A percentile compares a stretch with the other conserved stretches of the same genome.
Conservation (phyloP, 2,329 filamentous ascomycete species). For the Falciphora oryzae region DNA sequence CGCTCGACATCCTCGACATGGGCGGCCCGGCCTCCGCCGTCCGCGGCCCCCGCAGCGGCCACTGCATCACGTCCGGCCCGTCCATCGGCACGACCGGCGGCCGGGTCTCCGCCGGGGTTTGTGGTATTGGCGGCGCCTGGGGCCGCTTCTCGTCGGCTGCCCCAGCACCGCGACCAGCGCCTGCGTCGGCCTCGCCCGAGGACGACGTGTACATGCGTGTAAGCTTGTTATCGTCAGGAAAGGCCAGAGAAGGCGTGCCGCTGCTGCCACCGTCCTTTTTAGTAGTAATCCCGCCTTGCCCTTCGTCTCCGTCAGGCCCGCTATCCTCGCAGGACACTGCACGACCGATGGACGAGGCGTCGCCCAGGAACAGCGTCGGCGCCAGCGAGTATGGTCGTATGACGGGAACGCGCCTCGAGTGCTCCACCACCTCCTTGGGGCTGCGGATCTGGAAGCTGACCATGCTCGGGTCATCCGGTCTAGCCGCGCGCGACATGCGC, state of each 20-base stretch:
- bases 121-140: not conserved
- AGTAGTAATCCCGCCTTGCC: no score
- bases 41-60: no score
- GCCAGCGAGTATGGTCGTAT: not conserved
- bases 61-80: no score
- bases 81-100: not conserved
- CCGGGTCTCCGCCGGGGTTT: not conserved
- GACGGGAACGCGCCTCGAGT: not conserved
- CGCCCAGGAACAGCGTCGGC: not conserved
- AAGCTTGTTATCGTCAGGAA: not conserved
- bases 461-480: not conserved
- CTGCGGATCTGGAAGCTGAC: constrained; percentile 5
- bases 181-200: not conserved
- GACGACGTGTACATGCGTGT: not conserved
- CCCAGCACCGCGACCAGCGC: no score
- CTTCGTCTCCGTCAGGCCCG: no score
- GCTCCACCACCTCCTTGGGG: constrained; percentile 6
- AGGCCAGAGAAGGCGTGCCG: not conserved
- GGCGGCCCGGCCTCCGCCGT: no score
- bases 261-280: no score
- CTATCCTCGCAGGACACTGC: not conserved
- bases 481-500: not conserved
- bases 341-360: not conserved
- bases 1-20: no score
- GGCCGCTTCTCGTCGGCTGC: no score